phyloP scores from a whole-genome alignment of 768 basidiomycete genomes.

The Boletus tylopilopsis region DNA sequence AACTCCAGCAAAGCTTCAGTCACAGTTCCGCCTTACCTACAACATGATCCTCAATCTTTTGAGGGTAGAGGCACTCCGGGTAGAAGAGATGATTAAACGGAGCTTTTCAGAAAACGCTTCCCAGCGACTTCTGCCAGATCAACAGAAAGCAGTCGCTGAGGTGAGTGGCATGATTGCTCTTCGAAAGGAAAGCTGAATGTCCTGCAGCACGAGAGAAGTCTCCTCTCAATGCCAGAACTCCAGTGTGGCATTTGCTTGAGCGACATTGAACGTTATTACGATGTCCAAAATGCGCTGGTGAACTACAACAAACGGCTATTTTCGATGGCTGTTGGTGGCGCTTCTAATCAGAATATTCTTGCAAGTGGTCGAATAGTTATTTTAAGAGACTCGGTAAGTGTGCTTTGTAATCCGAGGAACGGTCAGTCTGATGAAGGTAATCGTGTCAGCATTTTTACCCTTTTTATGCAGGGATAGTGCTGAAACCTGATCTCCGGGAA shows the following conservation, averaged over 20 bases:
- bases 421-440: not conserved
- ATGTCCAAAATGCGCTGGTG: constrained; percentile 59
- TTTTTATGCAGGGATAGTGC: constrained; percentile 65
- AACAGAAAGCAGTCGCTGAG: constrained; percentile 83
- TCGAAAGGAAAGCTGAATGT: constrained; percentile 7
- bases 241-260: constrained; percentile 63
- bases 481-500: constrained; percentile 59
- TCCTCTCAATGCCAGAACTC: constrained; percentile 61
- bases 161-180: constrained; percentile 38
- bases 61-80: constrained; percentile 90
- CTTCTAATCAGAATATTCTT: constrained; percentile 67
- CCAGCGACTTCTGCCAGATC: constrained; percentile 87
- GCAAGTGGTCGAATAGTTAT: constrained; percentile 76
- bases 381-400: constrained; percentile 72
- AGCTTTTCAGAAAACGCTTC: constrained; percentile 98
- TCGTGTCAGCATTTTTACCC: constrained; percentile 66
- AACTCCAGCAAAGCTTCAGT: constrained; percentile 85
- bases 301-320: constrained; percentile 61
- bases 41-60: constrained; percentile 99
- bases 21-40: constrained; percentile 96
- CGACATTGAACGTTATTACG: constrained; percentile 78
- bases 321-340: constrained; percentile 51
- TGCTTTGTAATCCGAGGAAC: not conserved
- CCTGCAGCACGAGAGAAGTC: constrained; percentile 63
- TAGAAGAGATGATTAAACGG: constrained; percentile 99